phyloP scores from a whole-genome alignment of 306 rosid species.

The Datisca glomerata region DNA sequence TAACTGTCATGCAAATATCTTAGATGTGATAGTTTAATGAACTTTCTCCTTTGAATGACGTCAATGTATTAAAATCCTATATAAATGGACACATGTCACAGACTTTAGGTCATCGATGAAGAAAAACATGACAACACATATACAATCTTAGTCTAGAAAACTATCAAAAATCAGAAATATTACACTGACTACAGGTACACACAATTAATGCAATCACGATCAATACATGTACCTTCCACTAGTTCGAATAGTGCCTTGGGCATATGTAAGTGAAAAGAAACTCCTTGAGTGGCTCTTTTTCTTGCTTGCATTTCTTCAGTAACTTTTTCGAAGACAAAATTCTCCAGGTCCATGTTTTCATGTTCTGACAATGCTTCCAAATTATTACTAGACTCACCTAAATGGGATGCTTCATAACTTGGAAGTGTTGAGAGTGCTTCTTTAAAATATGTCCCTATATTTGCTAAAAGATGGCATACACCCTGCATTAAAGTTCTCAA shows the following conservation, averaged over 20 bases:
- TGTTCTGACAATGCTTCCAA: slow-evolving; percentile 60
- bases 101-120: too few relatives aligned
- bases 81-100: too few relatives aligned
- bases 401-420: slow-evolving; percentile 43
- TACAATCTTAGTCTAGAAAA: too few relatives aligned
- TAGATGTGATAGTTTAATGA: too few relatives aligned
- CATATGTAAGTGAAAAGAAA: slow-evolving; percentile 74
- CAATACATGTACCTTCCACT: slow-evolving; percentile 57
- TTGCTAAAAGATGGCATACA: slow-evolving; percentile 68
- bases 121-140: too few relatives aligned
- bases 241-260: slow-evolving; percentile 59
- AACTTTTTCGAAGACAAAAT: slow-evolving; percentile 72
- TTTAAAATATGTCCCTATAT: slow-evolving; percentile 61
- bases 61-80: too few relatives aligned
- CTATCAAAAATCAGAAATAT: too few relatives aligned
- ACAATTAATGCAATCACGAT: not conserved
- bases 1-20: too few relatives aligned
- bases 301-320: slow-evolving; percentile 82
- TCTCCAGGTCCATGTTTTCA: slow-evolving; percentile 93
- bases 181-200: not conserved
- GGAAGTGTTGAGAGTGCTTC: slow-evolving; percentile 56
- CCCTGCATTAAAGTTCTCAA: slow-evolving; percentile 75
- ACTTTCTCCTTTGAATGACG: too few relatives aligned
- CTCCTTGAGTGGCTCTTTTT: slow-evolving; percentile 52
- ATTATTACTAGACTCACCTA: slow-evolving; percentile 62